Base-by-base conservation (phyloP, 2,329 filamentous ascomycete species). In the Sarocladiaceae sp. region DNA sequence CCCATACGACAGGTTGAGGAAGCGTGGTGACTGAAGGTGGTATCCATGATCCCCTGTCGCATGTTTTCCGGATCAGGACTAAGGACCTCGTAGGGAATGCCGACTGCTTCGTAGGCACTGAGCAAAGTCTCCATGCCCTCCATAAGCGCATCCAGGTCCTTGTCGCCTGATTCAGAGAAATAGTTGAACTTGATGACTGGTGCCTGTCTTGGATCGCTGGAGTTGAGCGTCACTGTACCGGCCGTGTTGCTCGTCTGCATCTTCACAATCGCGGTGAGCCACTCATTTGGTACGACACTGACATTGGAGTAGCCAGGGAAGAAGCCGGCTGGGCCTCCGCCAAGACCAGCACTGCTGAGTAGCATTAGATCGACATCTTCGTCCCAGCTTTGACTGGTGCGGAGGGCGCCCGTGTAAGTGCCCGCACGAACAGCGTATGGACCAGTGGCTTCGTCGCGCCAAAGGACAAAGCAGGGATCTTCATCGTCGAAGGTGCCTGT, bases 171-270 rank as follows among this genome's bases (percentile, higher is more conserved):
- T 2, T 67, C 65, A 44, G 66, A 62, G 73, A 63, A 76, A 59
- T 71, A 76, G 54, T 74, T 71, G 63, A 77, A 77, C 52, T 68
- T 64, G 56, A 80, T 80, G n/a, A 73, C 61, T 0, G 79, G 79
- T 6, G 72, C 68, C 46, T 80, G 78, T 12, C 74, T 73, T 0
- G 78, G 78, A 58, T 81, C 72, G 0, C 71, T 64, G 0, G 78
- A 80, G 28, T 66, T 69, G 10, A 82, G 71, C 1, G 60, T 71
- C 6, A 83, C 76, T 1, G 71, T 74, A 17, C 79, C 79, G 12
- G 68, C 67, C 20, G 31, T 50, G 56, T 58, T 58, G 39, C 48
- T 49, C 10, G 52, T 29, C 26, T 54, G 52, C 20, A 50, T 46
- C 52, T 54, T 50, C 20, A 50, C 47, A 31, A 55, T 49, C 3